Evolutionary conservation across 805 yeast species (phyloP).

Genomic region (Zygoascus ofunaensis): DNA sequence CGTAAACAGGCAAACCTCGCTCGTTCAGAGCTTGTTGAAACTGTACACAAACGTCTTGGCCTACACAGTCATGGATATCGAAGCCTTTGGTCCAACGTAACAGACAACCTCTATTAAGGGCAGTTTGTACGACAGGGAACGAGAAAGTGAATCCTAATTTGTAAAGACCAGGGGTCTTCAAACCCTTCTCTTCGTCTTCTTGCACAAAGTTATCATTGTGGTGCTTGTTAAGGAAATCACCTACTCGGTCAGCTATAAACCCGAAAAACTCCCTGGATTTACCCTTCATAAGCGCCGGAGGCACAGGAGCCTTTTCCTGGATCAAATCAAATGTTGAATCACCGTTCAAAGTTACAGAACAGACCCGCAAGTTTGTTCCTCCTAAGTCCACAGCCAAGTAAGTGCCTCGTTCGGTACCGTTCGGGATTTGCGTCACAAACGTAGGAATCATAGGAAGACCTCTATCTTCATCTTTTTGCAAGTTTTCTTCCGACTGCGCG

Average conservation of each 20-base stretch:
- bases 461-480: slow-evolving; percentile 18
- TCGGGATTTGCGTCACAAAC: slow-evolving; percentile 75
- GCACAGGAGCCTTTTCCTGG: slow-evolving; percentile 73
- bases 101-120: slow-evolving; percentile 67
- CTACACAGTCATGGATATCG: slow-evolving; percentile 75
- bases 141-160: slow-evolving; percentile 90
- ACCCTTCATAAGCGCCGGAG: slow-evolving; percentile 62
- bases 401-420: slow-evolving; percentile 76
- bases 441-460: slow-evolving; percentile 76
- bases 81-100: slow-evolving; percentile 97
- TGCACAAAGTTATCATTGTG: slow-evolving; percentile 39
- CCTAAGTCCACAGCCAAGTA: slow-evolving; percentile 90
- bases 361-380: slow-evolving; percentile 92
- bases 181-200: slow-evolving; percentile 17
- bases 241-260: slow-evolving; percentile 64
- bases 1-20: slow-evolving; percentile 45
- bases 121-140: slow-evolving; percentile 84
- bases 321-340: slow-evolving; percentile 63
- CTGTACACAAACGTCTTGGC: slow-evolving; percentile 66
- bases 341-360: slow-evolving; percentile 61
- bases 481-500: slow-evolving; percentile 25
- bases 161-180: slow-evolving; percentile 28
- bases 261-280: slow-evolving; percentile 57
- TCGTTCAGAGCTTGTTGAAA: slow-evolving; percentile 62
- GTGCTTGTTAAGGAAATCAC: slow-evolving; percentile 54